Base-by-base conservation (phyloP, 2,329 filamentous ascomycete species). In the Pleomassaria siparia region DNA sequence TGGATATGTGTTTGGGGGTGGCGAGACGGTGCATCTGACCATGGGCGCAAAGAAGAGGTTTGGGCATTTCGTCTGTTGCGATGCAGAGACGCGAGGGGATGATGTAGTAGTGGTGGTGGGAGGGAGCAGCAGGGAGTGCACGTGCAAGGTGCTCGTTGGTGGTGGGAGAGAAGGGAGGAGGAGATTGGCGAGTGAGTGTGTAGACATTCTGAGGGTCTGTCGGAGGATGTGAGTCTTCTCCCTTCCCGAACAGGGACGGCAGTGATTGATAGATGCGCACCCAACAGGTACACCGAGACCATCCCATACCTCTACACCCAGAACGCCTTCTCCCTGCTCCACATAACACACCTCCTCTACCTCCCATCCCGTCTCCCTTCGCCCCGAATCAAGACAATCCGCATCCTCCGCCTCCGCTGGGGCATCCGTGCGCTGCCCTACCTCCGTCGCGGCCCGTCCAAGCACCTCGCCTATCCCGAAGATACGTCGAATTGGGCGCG, bases 1-100 rank as follows among this genome's bases (percentile, higher is more conserved):
- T 35, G 65, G 60, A 26, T 63, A 61, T 37, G 50, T 68, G 15
- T 55, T 66, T 37, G 62, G 60, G 7, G 48, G n/a, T n/a, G n/a
- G 46, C 10, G 59, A 64, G 46, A 60, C 52, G 0, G 56, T 70
- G 30, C 67, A 70, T 52, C 49, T 70, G 22, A 66, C 60, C 1
- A 36, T 67, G 21, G 60, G 64, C 1, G 51, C 56, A 28, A 65
- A 62, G 56, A 61, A 52, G 46, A 47, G 53, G 24, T 66, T 67
- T 41, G 58, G 60, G 5, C 66, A 70, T 54, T 69, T 68, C 48
- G 32, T 69, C 3, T 70, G 67, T n/a, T n/a, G n/a, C n/a, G n/a
- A n/a, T 43, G 55, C 59, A 16, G 46, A 53, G 20, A 24, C 16
- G 18, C 25, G 12, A 6, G 25, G 12, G 25, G 25, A 26, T 7